Evolutionary conservation across 208 protist genomes (phyloP), one percentile per base, ranked within the genome.

Genomic region (Wallacemonas sp.): DNA sequence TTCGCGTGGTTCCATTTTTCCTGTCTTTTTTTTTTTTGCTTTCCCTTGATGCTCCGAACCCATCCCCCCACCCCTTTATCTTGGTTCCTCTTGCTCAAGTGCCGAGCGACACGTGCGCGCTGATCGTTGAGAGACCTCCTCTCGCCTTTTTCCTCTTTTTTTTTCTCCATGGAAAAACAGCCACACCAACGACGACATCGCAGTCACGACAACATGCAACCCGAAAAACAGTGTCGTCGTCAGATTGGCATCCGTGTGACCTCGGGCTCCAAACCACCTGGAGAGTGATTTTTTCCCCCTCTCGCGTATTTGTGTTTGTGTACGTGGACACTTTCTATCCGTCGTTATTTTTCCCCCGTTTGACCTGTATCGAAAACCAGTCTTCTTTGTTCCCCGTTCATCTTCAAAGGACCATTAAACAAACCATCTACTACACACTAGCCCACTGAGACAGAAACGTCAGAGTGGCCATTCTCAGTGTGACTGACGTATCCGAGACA

Each of bases 21-120:
- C 1, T 16, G 57, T 46, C 61, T 65, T 62, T 49, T 67, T 32
- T 67, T 46, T 61, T 33, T 65, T 62, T 75, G 0, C n/a, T 39
- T 38, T 28, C 8, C 25, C 26, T 65, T 48, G 42, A 50, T 38
- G 28, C n/a, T 72, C 1, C 64, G 1, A 10, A 11, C 48, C 20
- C 61, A 41, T 63, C 39, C 41, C 14, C 45, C 10, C 57, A 57
- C 25, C 23, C 65, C 39, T 48, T n/a, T 67, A 45, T 55, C 54
- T 61, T 28, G 7, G 2, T 25, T 29, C 52, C 11, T 22, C 54
- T 50, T 72, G 50, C 36, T 14, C 7, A 14, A 14, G 0, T 41
- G 36, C 36, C 14, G 36, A 14, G 14, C 36, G 7, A 14, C 36
- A 41, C 36, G 36, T 0, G 36, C 36, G 36, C 36, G 36, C 14